Evolutionary conservation across 257 asterid genomes (phyloP).

Genomic region (Ligustrum vulgare): DNA sequence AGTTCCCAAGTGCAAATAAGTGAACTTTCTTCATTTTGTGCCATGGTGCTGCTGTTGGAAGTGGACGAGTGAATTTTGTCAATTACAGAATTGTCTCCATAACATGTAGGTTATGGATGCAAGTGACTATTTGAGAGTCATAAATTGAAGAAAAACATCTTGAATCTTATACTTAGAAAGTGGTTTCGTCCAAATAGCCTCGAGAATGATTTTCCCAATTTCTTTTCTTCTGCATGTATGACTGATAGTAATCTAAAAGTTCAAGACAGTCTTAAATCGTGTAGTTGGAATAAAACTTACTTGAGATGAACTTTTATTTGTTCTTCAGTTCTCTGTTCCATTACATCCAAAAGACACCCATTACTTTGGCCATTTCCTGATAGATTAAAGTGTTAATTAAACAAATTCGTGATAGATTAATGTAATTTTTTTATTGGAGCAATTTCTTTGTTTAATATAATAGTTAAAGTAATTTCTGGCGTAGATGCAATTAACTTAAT

Average conservation of each 20-base stretch:
- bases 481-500: too few relatives aligned
- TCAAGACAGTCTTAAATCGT: neutral
- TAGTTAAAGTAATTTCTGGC: too few relatives aligned
- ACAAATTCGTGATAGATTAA: too few relatives aligned
- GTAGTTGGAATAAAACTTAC: constrained; percentile 2
- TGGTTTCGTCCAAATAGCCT: neutral
- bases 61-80: neutral
- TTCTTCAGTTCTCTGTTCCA: constrained; percentile 1
- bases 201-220: neutral
- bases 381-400: too few relatives aligned
- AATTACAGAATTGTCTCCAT: neutral
- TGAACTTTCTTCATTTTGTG: neutral
- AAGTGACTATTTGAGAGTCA: neutral
- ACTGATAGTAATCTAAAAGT: neutral
- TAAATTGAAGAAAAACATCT: neutral
- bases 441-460: too few relatives aligned
- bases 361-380: constrained; percentile 8
- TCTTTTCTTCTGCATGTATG: neutral
- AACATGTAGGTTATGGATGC: neutral
- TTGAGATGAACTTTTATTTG: constrained; percentile 8
- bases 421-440: too few relatives aligned
- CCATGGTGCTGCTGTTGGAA: neutral
- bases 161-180: neutral
- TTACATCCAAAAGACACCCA: neutral
- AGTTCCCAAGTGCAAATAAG: neutral